phyloP scores from a whole-genome alignment of 805 yeast genomes.

The Nematodospora valgi region DNA sequence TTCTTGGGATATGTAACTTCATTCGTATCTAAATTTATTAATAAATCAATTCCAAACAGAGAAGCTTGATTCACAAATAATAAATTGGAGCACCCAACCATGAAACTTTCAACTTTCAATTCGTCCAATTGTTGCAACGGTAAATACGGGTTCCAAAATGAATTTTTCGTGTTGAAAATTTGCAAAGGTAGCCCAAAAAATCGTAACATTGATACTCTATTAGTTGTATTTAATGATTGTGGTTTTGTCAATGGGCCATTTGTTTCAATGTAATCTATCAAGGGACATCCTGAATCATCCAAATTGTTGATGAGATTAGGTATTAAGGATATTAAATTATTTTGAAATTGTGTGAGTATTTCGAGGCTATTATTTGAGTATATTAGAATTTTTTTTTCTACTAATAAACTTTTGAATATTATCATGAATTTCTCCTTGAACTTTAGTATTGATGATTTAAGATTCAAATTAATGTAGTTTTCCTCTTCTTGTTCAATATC shows the following conservation, averaged over 20 bases:
- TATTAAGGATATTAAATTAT: slow-evolving; percentile 75
- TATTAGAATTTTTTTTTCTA: slow-evolving; percentile 72
- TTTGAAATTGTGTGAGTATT: slow-evolving; percentile 75
- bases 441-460: slow-evolving; percentile 59
- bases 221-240: slow-evolving; percentile 69
- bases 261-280: slow-evolving; percentile 50
- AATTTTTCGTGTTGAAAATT: slow-evolving; percentile 74
- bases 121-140: slow-evolving; percentile 89
- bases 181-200: slow-evolving; percentile 89
- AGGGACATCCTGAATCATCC: slow-evolving; percentile 78
- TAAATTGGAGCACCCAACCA: slow-evolving; percentile 87
- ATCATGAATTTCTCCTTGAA: slow-evolving; percentile 59
- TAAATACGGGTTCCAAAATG: slow-evolving; percentile 89
- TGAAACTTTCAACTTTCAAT: slow-evolving; percentile 59
- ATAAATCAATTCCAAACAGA: slow-evolving; percentile 58
- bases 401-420: slow-evolving; percentile 69
- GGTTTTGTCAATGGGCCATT: slow-evolving; percentile 53
- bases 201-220: slow-evolving; percentile 68
- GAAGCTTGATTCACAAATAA: slow-evolving; percentile 64
- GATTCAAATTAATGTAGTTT: slow-evolving; percentile 61
- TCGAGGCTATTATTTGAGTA: slow-evolving; percentile 77
- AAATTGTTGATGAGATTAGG: slow-evolving; percentile 75
- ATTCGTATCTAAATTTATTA: slow-evolving; percentile 67
- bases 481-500: slow-evolving; percentile 27
- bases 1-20: slow-evolving; percentile 42